Evolutionary conservation across 805 yeast genomes (phyloP), one percentile per base, ranked within the genome.

Genomic region (Candida loeiensis): DNA sequence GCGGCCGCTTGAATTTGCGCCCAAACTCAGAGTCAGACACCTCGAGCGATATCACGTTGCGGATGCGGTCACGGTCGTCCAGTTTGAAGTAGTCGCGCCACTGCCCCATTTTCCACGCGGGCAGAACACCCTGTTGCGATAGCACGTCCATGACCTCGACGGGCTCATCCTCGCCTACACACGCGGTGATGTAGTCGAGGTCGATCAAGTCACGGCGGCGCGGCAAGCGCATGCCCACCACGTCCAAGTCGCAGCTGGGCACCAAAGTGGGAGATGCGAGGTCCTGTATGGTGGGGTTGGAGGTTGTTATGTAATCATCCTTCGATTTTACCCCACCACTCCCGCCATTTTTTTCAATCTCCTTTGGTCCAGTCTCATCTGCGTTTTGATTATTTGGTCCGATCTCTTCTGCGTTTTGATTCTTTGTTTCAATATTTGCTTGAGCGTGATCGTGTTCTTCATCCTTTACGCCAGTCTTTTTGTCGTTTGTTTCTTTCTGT

Each of bases 101-200:
- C 45, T 67, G 70, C 1, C 73, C 73, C 66, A 88, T 59, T 14
- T 74, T 70, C 96, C 95, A 88, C 9, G 74, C 72, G 0, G 81
- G 78, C 9, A 68, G 54, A 19, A 67, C 69, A 27, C 78, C 74
- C 40, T 82, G 82, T 52, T 89, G 96, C 0, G 95, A 81, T 16
- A 84, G 69, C 3, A 87, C 95, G 56, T 89, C 96, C 91, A 89
- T 86, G 1, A 89, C 95, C 40, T 86, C 95, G 1, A 89, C 74
- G 1, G 73, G 73, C 3, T 64, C 62, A 27, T 80, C 83, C 4
- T 62, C 74, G 0, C 95, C 96, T 19, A 87, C 72, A 9, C 69
- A 54, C 4, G 73, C 71, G 0, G 82, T 66, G 0, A 86, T 71
- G 44, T 76, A 65, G 32, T 73, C 69, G 4, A 86, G 79, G 6